phyloP scores from a whole-genome alignment of 2,329 filamentous ascomycete species.

The Setomelanomma holmii region DNA sequence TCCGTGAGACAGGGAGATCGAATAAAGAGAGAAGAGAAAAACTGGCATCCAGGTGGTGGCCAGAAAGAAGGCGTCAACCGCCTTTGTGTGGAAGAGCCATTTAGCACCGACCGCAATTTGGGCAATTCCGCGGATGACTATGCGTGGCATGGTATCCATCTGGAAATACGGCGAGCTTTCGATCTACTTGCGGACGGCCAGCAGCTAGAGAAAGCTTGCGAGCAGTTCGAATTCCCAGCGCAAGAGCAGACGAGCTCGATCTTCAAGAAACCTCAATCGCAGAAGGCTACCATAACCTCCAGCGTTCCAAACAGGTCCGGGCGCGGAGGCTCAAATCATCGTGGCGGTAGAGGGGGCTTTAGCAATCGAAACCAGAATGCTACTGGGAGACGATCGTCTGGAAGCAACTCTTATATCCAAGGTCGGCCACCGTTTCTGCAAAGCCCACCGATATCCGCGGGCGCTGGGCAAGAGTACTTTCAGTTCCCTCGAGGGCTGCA shows the following conservation, averaged over 20 bases:
- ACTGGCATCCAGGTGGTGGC: conserved; percentile 73
- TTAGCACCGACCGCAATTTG: conserved; percentile 86
- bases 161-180: conserved; percentile 89
- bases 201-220: conserved; percentile 83
- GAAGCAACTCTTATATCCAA: conserved; percentile 58
- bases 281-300: conserved; percentile 62
- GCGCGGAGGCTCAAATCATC: conserved; percentile 53
- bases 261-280: conserved; percentile 61
- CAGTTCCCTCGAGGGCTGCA: conserved; percentile 48
- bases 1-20: conserved; percentile 84
- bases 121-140: conserved; percentile 97
- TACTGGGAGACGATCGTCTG: conserved; percentile 62
- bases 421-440: conserved; percentile 49
- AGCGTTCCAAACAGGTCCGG: conserved; percentile 58
- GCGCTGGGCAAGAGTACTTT: conserved; percentile 53
- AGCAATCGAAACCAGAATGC: conserved; percentile 56
- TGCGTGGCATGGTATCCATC: conserved; percentile 87
- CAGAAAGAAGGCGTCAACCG: conserved; percentile 67
- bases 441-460: conserved; percentile 51
- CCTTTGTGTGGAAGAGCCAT: conserved; percentile 95
- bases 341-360: conserved; percentile 56
- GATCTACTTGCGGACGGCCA: conserved; percentile 75
- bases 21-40: conserved; percentile 83
- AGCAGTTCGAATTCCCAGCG: conserved; percentile 85
- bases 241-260: conserved; percentile 67